phyloP scores from a whole-genome alignment of 306 rosid genomes.

The Lablab purpureus region DNA sequence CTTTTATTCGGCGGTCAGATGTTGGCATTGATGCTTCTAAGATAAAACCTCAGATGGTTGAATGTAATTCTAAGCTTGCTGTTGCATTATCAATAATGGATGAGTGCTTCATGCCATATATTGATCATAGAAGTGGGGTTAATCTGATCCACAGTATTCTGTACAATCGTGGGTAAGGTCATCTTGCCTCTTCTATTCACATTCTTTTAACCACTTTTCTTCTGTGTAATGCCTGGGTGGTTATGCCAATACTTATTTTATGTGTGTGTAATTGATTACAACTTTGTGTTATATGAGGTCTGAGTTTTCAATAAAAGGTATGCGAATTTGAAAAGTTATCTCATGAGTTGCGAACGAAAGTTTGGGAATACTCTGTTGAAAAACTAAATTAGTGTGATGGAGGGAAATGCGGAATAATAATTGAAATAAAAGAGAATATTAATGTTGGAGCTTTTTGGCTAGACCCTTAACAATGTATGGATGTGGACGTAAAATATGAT shows the following conservation, averaged over 20 bases:
- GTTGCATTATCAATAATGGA: conserved; percentile 87
- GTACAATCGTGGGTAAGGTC: conserved; percentile 83
- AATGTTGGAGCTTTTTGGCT: neutral
- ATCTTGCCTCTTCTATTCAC: conserved; percentile 17
- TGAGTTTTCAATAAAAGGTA: neutral
- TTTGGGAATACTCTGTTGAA: neutral
- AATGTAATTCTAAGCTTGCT: conserved; percentile 87
- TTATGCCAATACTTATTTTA: neutral
- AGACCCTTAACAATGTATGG: neutral
- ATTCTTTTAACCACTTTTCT: conserved; percentile 6
- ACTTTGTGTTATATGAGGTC: neutral
- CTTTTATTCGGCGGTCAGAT: conserved; percentile 74
- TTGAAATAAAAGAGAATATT: neutral
- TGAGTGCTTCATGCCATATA: conserved; percentile 91
- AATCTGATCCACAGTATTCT: conserved; percentile 85
- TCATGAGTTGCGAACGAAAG: conserved; percentile 1
- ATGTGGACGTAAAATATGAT: neutral
- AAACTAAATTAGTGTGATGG: neutral
- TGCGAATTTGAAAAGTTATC: neutral
- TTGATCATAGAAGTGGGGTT: conserved; percentile 89
- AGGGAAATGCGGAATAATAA: neutral
- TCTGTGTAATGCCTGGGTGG: neutral
- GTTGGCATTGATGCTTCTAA: conserved; percentile 60
- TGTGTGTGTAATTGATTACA: neutral
- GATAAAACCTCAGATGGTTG: conserved; percentile 58